Conservation (phyloP, 2,329 filamentous ascomycete species). For the Orbilia oligospora region DNA sequence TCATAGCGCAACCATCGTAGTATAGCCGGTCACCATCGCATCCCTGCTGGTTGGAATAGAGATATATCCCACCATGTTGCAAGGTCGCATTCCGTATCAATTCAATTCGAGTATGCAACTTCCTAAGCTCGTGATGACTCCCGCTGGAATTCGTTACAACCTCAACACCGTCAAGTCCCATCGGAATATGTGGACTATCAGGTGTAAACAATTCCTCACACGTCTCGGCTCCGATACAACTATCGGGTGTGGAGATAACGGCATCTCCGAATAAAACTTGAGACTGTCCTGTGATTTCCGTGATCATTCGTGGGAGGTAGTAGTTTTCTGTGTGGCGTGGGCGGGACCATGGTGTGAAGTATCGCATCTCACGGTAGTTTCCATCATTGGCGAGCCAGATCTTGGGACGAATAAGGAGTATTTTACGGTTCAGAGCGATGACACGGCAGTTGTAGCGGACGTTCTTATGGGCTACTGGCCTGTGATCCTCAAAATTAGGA, state of each 20-base stretch:
- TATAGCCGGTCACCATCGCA: conserved; percentile 75
- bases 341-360: conserved; percentile 77
- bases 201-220: conserved; percentile 79
- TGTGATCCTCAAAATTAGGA: conserved; percentile 17
- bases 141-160: conserved; percentile 80
- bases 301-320: conserved; percentile 74
- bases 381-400: conserved; percentile 80
- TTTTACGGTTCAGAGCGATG: conserved; percentile 76
- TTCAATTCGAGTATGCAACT: conserved; percentile 75
- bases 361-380: conserved; percentile 75
- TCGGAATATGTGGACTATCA: conserved; percentile 72
- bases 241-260: conserved; percentile 75
- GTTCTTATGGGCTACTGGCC: conserved; percentile 75
- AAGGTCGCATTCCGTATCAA: conserved; percentile 78
- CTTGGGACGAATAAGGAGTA: conserved; percentile 81
- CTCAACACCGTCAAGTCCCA: conserved; percentile 79
- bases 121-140: conserved; percentile 78
- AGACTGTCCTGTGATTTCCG: conserved; percentile 72
- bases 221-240: conserved; percentile 75
- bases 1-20: conserved; percentile 76
- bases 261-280: conserved; percentile 79
- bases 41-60: conserved; percentile 76
- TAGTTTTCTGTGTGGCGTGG: conserved; percentile 76
- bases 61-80: conserved; percentile 71
- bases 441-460: conserved; percentile 77